Conservation (phyloP, 495 filamentous ascomycete species). For the Delitschia confertaspora region DNA sequence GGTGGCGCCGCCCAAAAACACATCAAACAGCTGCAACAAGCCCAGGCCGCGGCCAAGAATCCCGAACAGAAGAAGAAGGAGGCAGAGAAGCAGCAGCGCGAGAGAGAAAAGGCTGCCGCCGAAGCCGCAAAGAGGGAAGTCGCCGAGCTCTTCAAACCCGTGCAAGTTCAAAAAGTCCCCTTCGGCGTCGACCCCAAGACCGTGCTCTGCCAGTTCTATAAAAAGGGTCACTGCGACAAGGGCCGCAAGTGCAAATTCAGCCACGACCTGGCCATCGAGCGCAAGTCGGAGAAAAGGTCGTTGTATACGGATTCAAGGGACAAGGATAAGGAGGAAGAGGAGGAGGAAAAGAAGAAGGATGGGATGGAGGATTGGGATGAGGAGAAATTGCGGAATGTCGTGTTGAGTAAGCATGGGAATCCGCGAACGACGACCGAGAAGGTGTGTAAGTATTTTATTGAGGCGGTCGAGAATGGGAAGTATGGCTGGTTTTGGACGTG, state of each 20-base stretch:
- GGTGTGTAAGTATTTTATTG: constrained; percentile 98
- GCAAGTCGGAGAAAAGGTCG: constrained; percentile 85
- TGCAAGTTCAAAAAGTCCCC: constrained; percentile 90
- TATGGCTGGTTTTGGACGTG: constrained; percentile 99
- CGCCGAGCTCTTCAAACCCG: constrained; percentile 82
- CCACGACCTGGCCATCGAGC: constrained; percentile 80
- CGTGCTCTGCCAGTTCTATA: constrained; percentile 91
- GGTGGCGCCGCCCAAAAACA: constrained; percentile 78
- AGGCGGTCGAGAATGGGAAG: constrained; percentile 94
- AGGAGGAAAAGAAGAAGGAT: constrained; percentile 75
- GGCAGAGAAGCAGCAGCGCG: constrained; percentile 76
- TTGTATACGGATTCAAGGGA: constrained; percentile 82
- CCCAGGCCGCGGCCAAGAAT: constrained; percentile 59
- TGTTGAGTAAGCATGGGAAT: constrained; percentile 94
- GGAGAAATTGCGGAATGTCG: constrained; percentile 82
- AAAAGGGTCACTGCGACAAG: constrained; percentile 96
- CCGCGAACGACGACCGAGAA: constrained; percentile 94
- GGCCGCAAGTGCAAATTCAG: constrained; percentile 94
- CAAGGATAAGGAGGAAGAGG: constrained; percentile 50
- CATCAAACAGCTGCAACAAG: constrained; percentile 69
- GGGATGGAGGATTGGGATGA: constrained; percentile 96
- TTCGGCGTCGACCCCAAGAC: constrained; percentile 98
- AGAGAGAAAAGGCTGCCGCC: constrained; percentile 81
- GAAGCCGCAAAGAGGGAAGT: constrained; percentile 70
- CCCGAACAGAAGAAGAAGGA: constrained; percentile 81